These are phyloP conservation scores for Chytridiales sp. DNA, from an alignment of 371 early-diverging fungal species.

Conservation along the genomic window DNA sequence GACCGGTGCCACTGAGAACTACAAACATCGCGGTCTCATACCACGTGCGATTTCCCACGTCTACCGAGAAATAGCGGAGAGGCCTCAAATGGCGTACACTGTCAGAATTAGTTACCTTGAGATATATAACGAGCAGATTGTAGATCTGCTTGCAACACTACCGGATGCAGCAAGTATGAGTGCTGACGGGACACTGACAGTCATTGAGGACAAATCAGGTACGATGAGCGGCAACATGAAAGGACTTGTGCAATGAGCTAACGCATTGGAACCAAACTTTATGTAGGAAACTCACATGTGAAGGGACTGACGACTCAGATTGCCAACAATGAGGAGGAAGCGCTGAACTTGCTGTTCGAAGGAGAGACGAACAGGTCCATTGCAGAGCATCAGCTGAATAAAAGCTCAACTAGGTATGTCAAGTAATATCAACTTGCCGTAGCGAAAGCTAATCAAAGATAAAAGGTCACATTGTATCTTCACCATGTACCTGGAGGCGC, in stretches of 20 bases:
- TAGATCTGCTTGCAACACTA: conserved; percentile 51
- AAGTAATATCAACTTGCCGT: too few species aligned
- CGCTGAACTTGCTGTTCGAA: conserved; percentile 54
- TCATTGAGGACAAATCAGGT: conserved; percentile 53
- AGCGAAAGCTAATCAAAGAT: neutral
- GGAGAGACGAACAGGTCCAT: conserved; percentile 61
- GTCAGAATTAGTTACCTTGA: conserved; percentile 60
- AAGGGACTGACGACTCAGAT: conserved; percentile 51
- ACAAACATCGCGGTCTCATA: conserved; percentile 58
- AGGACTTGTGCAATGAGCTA: neutral
- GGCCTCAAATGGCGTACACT: conserved; percentile 47
- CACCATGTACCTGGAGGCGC: conserved; percentile 56
- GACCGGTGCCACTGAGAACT: conserved; percentile 60
- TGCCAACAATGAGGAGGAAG: conserved; percentile 56
- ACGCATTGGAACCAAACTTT: too few species aligned
- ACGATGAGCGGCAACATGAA: neutral
- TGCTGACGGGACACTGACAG: conserved; percentile 30
- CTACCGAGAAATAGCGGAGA: conserved; percentile 48
- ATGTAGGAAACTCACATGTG: conserved; percentile 53
- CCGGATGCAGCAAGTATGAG: conserved; percentile 16
- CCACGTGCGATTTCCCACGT: conserved; percentile 53
- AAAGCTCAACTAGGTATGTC: conserved; percentile 43
- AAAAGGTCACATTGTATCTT: conserved; percentile 65
- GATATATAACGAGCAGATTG: conserved; percentile 68
- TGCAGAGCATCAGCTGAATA: conserved; percentile 58